Base-by-base conservation (phyloP, 2,329 filamentous ascomycete genomes). In the Diaporthe citri region DNA sequence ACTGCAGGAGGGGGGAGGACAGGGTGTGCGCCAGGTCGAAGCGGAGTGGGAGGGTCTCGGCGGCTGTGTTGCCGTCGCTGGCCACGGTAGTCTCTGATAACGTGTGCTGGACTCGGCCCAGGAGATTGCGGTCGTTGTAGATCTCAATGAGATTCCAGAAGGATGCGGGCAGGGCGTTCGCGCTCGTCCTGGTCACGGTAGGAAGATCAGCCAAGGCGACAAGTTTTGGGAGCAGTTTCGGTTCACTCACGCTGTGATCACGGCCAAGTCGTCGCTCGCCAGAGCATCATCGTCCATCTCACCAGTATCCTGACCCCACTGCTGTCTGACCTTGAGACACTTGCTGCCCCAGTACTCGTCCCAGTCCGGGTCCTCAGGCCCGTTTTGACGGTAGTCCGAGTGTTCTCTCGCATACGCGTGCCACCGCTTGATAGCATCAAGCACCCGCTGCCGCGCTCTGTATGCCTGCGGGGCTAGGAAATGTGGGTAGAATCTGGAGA, bases 341-440 rank as follows among this genome's bases (percentile, higher is more conserved):
- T 43, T 46, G 25, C 39, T 31, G 60, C 60, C 60, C 60, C 60
- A 66, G 15, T 48, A 31, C 25, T 66, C 41, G 10, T 64, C 59
- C 59, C 59, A 64, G 36, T 64, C 36, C 22, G 59, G 59, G 15
- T 64, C 59, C 17, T 46, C 28, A 0, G 36, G 20, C 4, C 59
- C 59, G 8, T 25, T 46, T n/a, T 28, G n/a, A 13, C 13, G 36
- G 41, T 46, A 43, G 7, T 48, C 60, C 12, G n/a, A 31, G 13
- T 66, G 41, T 31, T 28, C n/a, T 25, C 36, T 39, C 17, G 60
- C 60, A 9, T 31, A 66, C 3, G 6, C n/a, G 4, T 66, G 60
- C 60, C 60, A 66, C 41, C n/a, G 36, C 41, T 66, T 66, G 41
- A 66, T 66, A 1, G 39, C 60, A 20, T 48, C 60, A 22, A 66